Evolutionary conservation across 2,329 filamentous ascomycete genomes (phyloP).

Genomic region (Fusarium nisikadoi): DNA sequence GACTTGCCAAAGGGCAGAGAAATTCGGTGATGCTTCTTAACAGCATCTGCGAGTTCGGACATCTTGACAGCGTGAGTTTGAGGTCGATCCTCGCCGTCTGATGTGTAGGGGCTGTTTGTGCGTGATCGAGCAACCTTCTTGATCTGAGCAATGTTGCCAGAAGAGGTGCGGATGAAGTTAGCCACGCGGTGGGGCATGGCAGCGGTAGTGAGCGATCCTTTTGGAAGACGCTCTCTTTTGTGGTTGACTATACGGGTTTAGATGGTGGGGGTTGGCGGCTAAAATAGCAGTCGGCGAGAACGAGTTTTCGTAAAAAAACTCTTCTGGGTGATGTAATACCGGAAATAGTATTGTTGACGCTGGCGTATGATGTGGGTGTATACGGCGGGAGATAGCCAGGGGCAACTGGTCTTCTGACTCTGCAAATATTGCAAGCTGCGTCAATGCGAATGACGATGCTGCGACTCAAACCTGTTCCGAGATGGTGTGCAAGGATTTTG

Average conservation of each 20-base stretch:
- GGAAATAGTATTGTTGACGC: conserved; percentile 18
- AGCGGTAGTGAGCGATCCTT: conserved; percentile 32
- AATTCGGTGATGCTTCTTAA: conserved; percentile 57
- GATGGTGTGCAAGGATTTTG: conserved; percentile 33
- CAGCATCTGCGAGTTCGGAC: conserved; percentile 51
- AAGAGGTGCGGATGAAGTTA: conserved; percentile 67
- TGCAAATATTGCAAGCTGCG: conserved; percentile 9
- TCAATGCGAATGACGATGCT: conserved; percentile 29
- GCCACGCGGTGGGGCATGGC: conserved; percentile 68
- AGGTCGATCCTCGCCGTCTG: conserved; percentile 50
- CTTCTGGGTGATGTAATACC: conserved; percentile 35
- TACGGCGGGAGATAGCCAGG: conserved; percentile 35
- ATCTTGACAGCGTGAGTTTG: conserved; percentile 50
- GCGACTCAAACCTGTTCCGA: conserved; percentile 27
- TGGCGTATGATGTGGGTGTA: conserved; percentile 17
- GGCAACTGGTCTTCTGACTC: conserved; percentile 30
- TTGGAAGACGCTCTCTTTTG: conserved; percentile 24
- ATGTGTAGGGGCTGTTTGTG: conserved; percentile 49
- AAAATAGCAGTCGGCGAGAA: conserved; percentile 24
- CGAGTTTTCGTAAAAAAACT: conserved; percentile 34
- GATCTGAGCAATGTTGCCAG: conserved; percentile 63
- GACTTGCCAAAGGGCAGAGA: conserved; percentile 56
- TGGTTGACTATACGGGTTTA: conserved; percentile 14
- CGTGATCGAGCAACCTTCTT: conserved; percentile 54
- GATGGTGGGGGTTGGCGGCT: conserved; percentile 30